Base-by-base conservation (phyloP, 2,329 filamentous ascomycete species). In the Penicillium sp. region DNA sequence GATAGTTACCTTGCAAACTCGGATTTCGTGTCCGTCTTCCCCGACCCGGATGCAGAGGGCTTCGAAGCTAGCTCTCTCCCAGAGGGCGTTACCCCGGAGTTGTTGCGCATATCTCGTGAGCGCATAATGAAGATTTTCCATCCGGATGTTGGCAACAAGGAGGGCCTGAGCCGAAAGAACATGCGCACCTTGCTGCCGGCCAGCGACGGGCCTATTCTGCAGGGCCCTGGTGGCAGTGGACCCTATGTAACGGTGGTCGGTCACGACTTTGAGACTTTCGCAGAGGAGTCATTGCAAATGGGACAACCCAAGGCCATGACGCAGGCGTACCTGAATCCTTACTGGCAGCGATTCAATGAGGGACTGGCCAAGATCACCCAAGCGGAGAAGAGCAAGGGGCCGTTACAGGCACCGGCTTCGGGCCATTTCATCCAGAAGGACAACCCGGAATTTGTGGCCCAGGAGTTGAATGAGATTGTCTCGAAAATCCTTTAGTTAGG, bases 1-100 rank as follows among this genome's bases (percentile, higher is more conserved):
- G 83, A 85, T 64, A 82, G 78, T 35, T 79, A 83, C 60, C 78
- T 85, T 65, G 79, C 82, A 16, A 82, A 84, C 63, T 77, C 77
- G 0, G 79, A 85, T 61, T 80, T 81, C 28, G 75, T 82, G 1
- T 79, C 77, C 5, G 59, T 84, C 4, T 82, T 81, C 64, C 82
- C 83, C 0, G 77, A 85, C 60, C 81, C 82, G 0, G 80, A 83
- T 55, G 70, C 69, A 0, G 59, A 72, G 0, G 69, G 56, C 4
- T 83, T 83, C 60, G 73, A 81, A 48, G 63, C 64, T 0, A 54
- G 60, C 0, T 63, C 62, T 0, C 66, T 83, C 3, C 79, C 79
- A 0, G 52, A 63, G 1, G 77, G 70, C 24, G 67, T 79, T 5
- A 67, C 64, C 1, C 56, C 59, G 3, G 67, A 74, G 5, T 63